Evolutionary conservation across 2,329 filamentous ascomycete genomes (phyloP), one percentile per base, ranked within the genome.

Genomic region (Penicillium sclerotigenum): DNA sequence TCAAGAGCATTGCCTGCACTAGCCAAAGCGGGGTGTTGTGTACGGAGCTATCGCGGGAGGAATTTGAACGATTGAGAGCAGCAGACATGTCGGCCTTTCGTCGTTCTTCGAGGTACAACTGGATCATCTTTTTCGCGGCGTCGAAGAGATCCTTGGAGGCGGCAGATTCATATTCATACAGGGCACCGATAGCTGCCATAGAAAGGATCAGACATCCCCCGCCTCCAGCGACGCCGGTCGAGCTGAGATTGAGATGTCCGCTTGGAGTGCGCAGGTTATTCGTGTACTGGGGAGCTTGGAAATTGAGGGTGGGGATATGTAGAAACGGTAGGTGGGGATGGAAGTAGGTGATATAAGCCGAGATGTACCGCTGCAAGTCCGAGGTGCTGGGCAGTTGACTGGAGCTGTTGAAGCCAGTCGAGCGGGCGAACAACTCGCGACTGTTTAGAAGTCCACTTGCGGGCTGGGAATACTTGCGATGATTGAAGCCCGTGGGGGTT

Each of bases 271-370:
- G 85, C 59, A 85, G 69, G 47, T 81, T 82, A 58, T 76, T 83
- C 42, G 84, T 81, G 62, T 85, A 85, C 45, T 88, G 81, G 49
- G 89, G 83, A 49, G 89, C 84, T 68, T 96, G 91, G 76, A 97
- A 97, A 40, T 91, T 91, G 60, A 97, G 80, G 16, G 93, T 96
- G 50, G 92, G 87, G 64, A 96, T 85, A 75, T 97, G 93, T 59
- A 96, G 79, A 74, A 97, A 96, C n/a, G 94, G 93, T 59, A 96
- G 76, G 72, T 97, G 93, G 22, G 93, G 93, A 70, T 97, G 92
- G 73, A 96, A 96, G 72, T 90, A 96, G 62, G 87, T 86, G 67
- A 97, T 86, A 75, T 97, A 97, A 57, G 92, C 88, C 62, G 87
- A 86, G 60, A 97, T 89, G 73, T 92, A 97, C 71, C 91, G 88